Evolutionary conservation across 306 rosid genomes (phyloP).

Genomic region (Quercus agrifolia): DNA sequence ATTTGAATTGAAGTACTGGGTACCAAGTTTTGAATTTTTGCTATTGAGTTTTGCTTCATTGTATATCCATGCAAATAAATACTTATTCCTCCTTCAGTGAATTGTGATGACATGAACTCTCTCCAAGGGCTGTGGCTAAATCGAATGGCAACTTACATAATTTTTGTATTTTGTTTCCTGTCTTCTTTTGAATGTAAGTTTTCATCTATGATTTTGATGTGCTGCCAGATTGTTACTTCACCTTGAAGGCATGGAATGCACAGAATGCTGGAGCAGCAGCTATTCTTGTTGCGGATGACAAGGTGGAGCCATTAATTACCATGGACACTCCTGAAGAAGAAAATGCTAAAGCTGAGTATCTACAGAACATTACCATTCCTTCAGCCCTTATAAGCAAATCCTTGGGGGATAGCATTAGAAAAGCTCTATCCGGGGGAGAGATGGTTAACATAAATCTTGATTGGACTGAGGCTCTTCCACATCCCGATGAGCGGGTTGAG

Average conservation of each 20-base stretch:
- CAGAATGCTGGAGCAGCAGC: constrained; percentile 97
- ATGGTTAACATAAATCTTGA: constrained; percentile 81
- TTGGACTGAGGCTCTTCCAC: constrained; percentile 98
- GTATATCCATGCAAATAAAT: not conserved
- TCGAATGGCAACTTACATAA: not conserved
- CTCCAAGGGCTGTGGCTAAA: not conserved
- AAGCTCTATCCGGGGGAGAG: constrained; percentile 59
- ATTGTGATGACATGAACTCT: not conserved
- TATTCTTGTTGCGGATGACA: constrained; percentile 87
- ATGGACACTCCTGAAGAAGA: constrained; percentile 96
- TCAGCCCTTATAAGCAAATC: constrained; percentile 82
- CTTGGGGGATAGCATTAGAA: constrained; percentile 73
- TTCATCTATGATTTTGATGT: not conserved
- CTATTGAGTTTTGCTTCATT: not conserved
- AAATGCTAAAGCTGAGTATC: constrained; percentile 53
- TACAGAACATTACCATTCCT: constrained; percentile 75
- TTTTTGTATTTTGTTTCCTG: not conserved
- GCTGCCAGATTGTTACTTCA: constrained; percentile 87
- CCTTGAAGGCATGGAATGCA: constrained; percentile 96
- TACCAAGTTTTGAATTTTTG: not conserved
- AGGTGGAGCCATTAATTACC: constrained; percentile 67
- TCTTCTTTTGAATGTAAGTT: not conserved
- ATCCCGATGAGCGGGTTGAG: constrained; percentile 96
- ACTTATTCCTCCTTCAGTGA: not conserved
- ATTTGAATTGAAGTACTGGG: not conserved